Conservation (phyloP, 306 rosid genomes). For the Cucurbita pepo region DNA sequence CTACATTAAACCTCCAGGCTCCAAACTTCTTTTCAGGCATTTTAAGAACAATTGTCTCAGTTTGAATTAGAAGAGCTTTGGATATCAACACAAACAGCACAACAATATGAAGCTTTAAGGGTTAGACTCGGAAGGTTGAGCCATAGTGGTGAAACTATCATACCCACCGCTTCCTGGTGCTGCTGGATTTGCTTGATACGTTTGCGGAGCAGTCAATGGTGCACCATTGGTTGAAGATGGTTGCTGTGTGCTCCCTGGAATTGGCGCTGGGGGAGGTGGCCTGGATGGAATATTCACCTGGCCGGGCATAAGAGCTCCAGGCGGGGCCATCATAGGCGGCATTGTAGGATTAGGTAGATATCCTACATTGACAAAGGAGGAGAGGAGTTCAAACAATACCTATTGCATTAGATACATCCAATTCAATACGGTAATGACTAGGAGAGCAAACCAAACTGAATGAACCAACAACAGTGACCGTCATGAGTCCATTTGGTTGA, state of each 20-base stretch:
- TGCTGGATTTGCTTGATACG: conserved; percentile 28
- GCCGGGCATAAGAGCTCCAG: conserved; percentile 34
- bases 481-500: background rate
- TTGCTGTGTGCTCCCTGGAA: conserved; percentile 19
- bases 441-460: background rate
- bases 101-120: conserved; percentile 13
- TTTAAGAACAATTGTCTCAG: background rate
- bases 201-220: conserved; percentile 5
- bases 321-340: conserved; percentile 41
- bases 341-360: conserved; percentile 16
- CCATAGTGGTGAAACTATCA: conserved; percentile 25
- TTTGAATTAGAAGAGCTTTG: background rate
- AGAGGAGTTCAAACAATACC: background rate
- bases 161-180: conserved; percentile 30
- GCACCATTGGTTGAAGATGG: conserved; percentile 22
- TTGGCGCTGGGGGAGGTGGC: conserved; percentile 21
- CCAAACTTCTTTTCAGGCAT: background rate
- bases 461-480: no score
- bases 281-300: conserved; percentile 24
- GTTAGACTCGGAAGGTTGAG: conserved; percentile 25
- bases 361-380: conserved; percentile 12
- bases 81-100: background rate
- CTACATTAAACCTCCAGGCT: background rate
- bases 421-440: background rate
- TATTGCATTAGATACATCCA: background rate